Evolutionary conservation across 495 filamentous ascomycete species (phyloP), one percentile per base, ranked within the genome.

Genomic region (Neurospora sp.): DNA sequence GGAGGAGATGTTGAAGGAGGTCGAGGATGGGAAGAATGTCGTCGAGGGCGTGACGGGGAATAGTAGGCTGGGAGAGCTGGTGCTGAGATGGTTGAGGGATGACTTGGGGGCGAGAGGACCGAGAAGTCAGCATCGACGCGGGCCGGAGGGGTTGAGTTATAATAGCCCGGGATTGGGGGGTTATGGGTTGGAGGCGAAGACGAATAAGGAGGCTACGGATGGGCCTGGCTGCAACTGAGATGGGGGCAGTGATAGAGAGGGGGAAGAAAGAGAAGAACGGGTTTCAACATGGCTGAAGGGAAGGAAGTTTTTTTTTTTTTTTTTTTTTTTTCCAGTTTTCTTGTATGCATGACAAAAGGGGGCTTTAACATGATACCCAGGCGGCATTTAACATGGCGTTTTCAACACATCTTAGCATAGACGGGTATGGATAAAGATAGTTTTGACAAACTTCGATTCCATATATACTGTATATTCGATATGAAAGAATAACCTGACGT

Each of bases 41-140:
- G 12, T 88, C 88, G 42, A 69, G 44, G 81, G 76, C 11, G 85
- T 81, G 3, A 88, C 87, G 71, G 89, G 88, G 72, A 95, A 96
- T 78, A 92, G 89, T 74, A 85, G 87, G 41, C 81, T 97, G 9
- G 94, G 94, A 0, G 91, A 96, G 81, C 79, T 99, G 79, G 96
- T 98, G 68, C 79, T 98, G 72, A 85, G 84, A 71, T 98, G 96
- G 96, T 82, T 98, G 82, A 88, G 90, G 79, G 89, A 92, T 74
- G 96, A 98, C 83, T 80, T 98, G 76, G 80, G 86, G 74, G 91
- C 92, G 73, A 86, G 96, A 70, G 96, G 96, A 0, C 94, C 93
- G 18, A 85, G 96, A 74, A 86, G 78, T 70, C 80, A 85, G 77
- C 86, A 88, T 76, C 85, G 81, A 18, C 79, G 85, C 38, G 84